Evolutionary conservation across 2,329 filamentous ascomycete species (phyloP).

Genomic region (Ceratocystis ficicola): DNA sequence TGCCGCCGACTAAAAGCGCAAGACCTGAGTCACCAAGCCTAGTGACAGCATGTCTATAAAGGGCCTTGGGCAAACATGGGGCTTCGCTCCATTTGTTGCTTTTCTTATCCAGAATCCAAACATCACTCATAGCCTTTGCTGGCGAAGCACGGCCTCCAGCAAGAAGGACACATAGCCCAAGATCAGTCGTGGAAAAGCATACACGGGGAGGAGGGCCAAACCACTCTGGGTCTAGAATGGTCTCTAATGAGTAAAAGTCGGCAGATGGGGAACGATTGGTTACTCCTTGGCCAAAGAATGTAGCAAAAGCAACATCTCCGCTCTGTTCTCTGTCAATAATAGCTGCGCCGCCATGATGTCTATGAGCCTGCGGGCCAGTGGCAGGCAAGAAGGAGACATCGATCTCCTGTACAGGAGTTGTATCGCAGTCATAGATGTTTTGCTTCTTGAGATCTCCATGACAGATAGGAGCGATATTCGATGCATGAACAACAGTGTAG

Average conservation of each 20-base stretch:
- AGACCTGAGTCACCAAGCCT: constrained; percentile 37
- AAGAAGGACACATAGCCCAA: constrained; percentile 50
- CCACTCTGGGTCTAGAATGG: constrained; percentile 6
- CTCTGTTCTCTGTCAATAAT: not conserved
- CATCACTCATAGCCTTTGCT: constrained; percentile 53
- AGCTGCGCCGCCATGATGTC: constrained; percentile 16
- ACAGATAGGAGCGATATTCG: not conserved
- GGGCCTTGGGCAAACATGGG: constrained; percentile 52
- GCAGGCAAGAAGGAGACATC: not conserved
- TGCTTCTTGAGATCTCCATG: not conserved
- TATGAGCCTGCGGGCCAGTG: not conserved
- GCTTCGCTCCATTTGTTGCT: constrained; percentile 48
- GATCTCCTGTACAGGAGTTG: not conserved
- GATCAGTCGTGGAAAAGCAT: constrained; percentile 63
- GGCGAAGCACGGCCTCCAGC: constrained; percentile 72
- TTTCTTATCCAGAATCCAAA: constrained; percentile 56
- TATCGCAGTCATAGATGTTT: not conserved
- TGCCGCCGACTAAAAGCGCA: constrained; percentile 52
- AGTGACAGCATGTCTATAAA: constrained; percentile 63
- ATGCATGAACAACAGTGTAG: constrained; percentile 65
- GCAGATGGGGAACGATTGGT: constrained; percentile 6
- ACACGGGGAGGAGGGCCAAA: constrained; percentile 41
- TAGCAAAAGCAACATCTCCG: constrained; percentile 17
- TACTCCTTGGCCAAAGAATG: constrained; percentile 22
- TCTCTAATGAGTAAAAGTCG: constrained; percentile 3